Conservation (phyloP, 129 eudicot species). For the Lonicera japonica region DNA sequence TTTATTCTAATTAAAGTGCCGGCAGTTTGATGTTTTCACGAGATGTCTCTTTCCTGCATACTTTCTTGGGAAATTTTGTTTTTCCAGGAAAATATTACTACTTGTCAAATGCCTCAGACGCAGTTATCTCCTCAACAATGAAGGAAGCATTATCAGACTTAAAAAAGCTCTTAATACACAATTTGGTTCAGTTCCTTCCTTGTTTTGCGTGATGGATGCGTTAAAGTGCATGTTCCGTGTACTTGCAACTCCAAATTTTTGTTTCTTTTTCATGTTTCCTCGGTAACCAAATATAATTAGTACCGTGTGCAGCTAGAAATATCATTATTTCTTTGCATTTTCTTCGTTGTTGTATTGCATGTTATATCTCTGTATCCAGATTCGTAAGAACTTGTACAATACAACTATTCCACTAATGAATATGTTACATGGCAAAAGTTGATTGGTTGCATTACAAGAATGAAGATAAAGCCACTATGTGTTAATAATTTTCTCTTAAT, state of each 20-base stretch:
- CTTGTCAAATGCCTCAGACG: constrained; percentile 95
- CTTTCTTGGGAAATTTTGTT: constrained; percentile 3
- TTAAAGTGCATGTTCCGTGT: background rate
- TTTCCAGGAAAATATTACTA: constrained; percentile 88
- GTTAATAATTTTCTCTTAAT: too few species aligned
- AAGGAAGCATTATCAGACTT: constrained; percentile 76
- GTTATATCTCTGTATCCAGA: too few species aligned
- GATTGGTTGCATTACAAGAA: too few species aligned
- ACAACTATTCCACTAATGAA: too few species aligned
- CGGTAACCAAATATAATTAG: background rate
- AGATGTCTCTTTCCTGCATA: background rate
- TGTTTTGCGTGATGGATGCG: background rate
- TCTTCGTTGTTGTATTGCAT: too few species aligned
- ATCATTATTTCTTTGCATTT: too few species aligned
- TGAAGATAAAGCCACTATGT: too few species aligned
- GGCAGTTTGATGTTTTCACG: background rate
- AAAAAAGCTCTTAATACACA: constrained; percentile 54
- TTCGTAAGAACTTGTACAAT: too few species aligned
- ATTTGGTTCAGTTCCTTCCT: background rate
- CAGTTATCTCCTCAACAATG: constrained; percentile 90
- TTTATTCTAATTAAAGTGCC: constrained; percentile 5
- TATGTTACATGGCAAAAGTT: too few species aligned
- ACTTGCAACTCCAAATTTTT: background rate
- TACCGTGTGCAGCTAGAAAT: background rate
- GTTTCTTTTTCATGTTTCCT: background rate